A percentile compares a stretch with the other conserved stretches of the same genome.
phyloP scores from a whole-genome alignment of 2,329 filamentous ascomycete genomes.

The Fusarium sp. region DNA sequence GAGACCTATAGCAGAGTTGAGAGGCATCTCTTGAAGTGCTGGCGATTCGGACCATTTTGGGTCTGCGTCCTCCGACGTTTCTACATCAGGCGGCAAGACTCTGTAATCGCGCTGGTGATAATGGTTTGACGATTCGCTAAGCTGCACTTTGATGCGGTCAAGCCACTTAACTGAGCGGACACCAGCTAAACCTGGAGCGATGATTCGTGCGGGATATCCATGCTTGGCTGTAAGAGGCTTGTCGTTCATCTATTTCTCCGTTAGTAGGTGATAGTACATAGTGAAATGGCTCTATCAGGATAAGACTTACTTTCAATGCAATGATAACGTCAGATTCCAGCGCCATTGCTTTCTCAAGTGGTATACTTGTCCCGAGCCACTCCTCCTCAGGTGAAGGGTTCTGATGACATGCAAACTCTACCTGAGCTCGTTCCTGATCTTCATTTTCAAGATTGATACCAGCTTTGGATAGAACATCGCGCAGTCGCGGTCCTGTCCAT shows the following conservation, averaged over 20 bases:
- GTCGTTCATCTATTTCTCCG: background rate
- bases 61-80: background rate
- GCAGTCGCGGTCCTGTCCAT: background rate
- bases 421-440: background rate
- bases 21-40: background rate
- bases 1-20: background rate
- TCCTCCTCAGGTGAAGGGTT: background rate
- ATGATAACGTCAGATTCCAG: constrained; percentile 14
- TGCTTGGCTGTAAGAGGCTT: background rate
- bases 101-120: background rate
- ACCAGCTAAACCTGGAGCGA: background rate
- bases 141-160: background rate
- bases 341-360: background rate
- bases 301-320: background rate
- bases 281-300: background rate
- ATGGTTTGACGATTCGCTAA: background rate
- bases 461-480: background rate
- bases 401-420: background rate
- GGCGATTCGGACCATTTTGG: background rate
- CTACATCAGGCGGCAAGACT: background rate
- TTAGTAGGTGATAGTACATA: background rate
- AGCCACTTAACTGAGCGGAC: constrained; percentile 1
- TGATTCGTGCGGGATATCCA: background rate
- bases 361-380: background rate
- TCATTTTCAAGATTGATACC: background rate